phyloP scores from a whole-genome alignment of 192 early-diverging fungal species.

The Podila horticola region DNA sequence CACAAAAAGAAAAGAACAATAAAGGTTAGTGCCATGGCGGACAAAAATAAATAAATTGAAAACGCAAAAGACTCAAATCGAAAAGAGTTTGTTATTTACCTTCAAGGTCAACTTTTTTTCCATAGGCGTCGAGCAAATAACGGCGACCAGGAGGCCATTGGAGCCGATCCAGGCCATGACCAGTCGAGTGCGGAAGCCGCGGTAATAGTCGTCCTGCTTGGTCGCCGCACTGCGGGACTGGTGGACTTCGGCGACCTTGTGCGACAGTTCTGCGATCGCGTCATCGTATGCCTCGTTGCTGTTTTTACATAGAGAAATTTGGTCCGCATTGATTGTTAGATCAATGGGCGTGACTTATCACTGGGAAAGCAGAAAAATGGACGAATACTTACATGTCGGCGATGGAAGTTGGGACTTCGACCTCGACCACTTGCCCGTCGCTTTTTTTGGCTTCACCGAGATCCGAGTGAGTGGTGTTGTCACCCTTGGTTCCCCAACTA shows the following conservation, averaged over 20 bases:
- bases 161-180: constrained; percentile 82
- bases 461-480: constrained; percentile 64
- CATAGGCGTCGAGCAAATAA: constrained; percentile 57
- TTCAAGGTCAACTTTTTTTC: constrained; percentile 37
- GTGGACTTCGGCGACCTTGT: constrained; percentile 33
- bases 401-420: constrained; percentile 68
- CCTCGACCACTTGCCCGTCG: constrained; percentile 60
- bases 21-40: neutral
- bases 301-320: constrained; percentile 14
- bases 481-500: constrained; percentile 88
- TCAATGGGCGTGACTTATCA: neutral
- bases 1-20: neutral
- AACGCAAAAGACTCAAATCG: neutral
- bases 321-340: neutral
- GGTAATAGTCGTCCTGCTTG: constrained; percentile 80
- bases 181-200: constrained; percentile 77
- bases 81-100: constrained; percentile 8
- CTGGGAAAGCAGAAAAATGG: neutral
- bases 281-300: constrained; percentile 65
- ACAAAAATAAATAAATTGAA: neutral
- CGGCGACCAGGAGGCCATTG: constrained; percentile 74
- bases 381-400: constrained; percentile 70
- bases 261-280: constrained; percentile 49
- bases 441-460: constrained; percentile 62
- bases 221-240: constrained; percentile 56